Conservation (phyloP, 2,329 filamentous ascomycete genomes). For the Daldinia eschscholtzii region DNA sequence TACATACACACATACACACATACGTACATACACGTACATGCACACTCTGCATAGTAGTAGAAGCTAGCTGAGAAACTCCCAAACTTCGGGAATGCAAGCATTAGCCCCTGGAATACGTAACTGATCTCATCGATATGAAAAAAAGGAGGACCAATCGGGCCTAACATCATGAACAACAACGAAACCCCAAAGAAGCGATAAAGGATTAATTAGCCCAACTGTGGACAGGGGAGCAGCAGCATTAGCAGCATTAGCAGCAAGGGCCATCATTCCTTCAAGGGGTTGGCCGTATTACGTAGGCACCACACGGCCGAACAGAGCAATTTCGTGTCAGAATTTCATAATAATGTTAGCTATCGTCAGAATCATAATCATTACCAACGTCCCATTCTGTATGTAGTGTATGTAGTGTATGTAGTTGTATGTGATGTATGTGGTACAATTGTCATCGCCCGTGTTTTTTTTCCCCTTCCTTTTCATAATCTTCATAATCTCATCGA, state of each 20-base stretch:
- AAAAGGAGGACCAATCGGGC: conserved; percentile 29
- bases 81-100: conserved; percentile 12
- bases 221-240: conserved; percentile 21
- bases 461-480: not conserved
- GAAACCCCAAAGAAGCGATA: conserved; percentile 15
- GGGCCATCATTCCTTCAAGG: conserved; percentile 32
- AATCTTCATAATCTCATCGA: not conserved
- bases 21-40: not conserved
- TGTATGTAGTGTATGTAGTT: too few relatives aligned
- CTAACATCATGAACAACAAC: conserved; percentile 33
- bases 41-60: not conserved
- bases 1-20: not conserved
- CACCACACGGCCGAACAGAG: conserved; percentile 4
- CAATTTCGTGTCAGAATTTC: conserved; percentile 25
- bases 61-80: conserved; percentile 17
- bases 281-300: conserved; percentile 41
- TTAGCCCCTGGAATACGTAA: conserved; percentile 14
- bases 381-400: not conserved
- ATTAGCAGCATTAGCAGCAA: not conserved
- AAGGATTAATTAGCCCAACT: conserved; percentile 38
- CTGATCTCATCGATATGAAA: conserved; percentile 22
- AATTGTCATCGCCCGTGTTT: conserved; percentile 12
- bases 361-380: not conserved
- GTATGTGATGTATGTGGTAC: not conserved
- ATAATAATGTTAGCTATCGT: conserved; percentile 9